Conservation (phyloP, 352 stramenopile species). For the Thraustochytrium sp. region DNA sequence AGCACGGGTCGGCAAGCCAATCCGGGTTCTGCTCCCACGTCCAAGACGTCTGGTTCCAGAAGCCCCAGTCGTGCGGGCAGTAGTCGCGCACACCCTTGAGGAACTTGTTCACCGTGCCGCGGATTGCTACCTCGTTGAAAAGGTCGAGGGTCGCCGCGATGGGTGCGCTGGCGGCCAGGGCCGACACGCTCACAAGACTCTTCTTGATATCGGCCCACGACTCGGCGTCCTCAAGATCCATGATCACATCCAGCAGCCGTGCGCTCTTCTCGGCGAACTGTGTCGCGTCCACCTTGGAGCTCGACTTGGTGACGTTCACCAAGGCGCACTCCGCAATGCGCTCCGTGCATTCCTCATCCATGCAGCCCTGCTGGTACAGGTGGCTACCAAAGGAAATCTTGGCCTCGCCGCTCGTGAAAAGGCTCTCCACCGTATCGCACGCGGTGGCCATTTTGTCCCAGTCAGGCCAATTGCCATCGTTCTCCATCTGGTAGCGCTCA, state of each 20-base stretch:
- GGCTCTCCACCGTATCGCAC: background rate
- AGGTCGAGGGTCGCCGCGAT: background rate
- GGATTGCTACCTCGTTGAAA: background rate
- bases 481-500: background rate
- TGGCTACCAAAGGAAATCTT: background rate
- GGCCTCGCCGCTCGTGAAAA: background rate
- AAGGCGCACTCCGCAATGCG: background rate
- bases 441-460: background rate
- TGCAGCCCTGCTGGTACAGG: slow-evolving; percentile 2
- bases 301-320: background rate
- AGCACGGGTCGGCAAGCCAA: background rate
- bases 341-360: background rate
- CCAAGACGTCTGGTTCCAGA: background rate
- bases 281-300: background rate
- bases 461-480: background rate
- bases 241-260: background rate
- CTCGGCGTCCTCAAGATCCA: background rate
- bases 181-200: background rate
- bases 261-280: background rate
- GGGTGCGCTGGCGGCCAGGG: background rate
- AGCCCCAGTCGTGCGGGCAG: background rate
- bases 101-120: background rate
- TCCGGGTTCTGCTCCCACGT: slow-evolving; percentile 1
- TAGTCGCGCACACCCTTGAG: background rate
- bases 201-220: background rate